Evolutionary conservation across 306 rosid species (phyloP), one percentile per base, ranked within the genome.

Genomic region (Luffa acutangula): DNA sequence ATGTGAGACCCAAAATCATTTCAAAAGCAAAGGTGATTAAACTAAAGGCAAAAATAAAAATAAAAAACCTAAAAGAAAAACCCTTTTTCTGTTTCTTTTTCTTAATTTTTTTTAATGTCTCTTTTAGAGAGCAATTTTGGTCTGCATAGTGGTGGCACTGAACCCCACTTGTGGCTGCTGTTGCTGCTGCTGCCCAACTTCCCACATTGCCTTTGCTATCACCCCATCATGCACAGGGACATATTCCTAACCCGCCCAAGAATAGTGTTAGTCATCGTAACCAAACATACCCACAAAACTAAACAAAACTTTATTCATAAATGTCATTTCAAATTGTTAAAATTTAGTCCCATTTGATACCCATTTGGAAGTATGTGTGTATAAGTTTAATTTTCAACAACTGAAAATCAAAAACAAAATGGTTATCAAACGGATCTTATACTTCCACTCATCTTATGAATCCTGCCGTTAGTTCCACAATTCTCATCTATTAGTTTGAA

Each of bases 201-300:
- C 89, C 92, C 89, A 89, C 63, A 62, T 83, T 82, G 83, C 86
- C 78, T 83, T 85, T 37, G 87, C 82, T 59, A 89, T 80, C 59
- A 51, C 87, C 66, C 89, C 90, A 80, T 87, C 87, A 80, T 87
- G 92, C 42, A 78, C 89, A 42, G 92, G 92, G 73, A 85, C 89
- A 78, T 89, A 89, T 79, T 85, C 92, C 92, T 89, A 76, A 45
- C 70, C 52, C 75, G 54, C 57, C 52, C 46, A 67, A 21, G 65
- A 66, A 31, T 21, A 78, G 14, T 21, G 42, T 59, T 21, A 75
- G 46, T 80, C 80, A 78, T 54, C 80, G 33, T 71, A 80, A 36
- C 65, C 80, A 51, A 79, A 42, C 81, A 83, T n/a, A 62, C 72
- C 52, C 65, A 36, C 43, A 69, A 49, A 62, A 37, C 20, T n/a